Evolutionary conservation across 495 filamentous ascomycete genomes (phyloP), one percentile per base, ranked within the genome.

Genomic region (Penicillium pancosmium): DNA sequence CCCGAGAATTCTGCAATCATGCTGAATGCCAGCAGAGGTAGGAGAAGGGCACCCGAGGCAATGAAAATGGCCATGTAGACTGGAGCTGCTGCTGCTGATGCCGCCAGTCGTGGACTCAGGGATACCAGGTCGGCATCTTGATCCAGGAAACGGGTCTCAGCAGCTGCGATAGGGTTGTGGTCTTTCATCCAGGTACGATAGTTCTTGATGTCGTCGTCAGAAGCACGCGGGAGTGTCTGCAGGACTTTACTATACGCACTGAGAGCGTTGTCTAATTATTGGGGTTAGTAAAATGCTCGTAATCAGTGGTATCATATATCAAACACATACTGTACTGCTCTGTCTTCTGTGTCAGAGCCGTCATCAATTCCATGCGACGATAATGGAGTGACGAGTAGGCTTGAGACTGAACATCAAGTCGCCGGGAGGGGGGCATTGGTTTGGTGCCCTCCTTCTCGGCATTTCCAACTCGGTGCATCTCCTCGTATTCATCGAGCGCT

Each of bases 301-400:
- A n/a, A 38, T 38, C 2, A 13, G 15, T 5, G 36, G 1, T 31
- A 13, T 27, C 11, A 36, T 31, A 9, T 12, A 5, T 19, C 57
- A 11, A 15, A n/a, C 46, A 70, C 90, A 73, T 75, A 94, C 91
- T 93, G 66, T 97, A 97, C 66, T 94, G 90, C 33, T 85, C 84
- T 5, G 91, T 75, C 63, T 96, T 97, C 43, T 84, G 82, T 19
- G 83, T 87, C 56, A 94, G 82, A 57, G 84, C 79, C 4, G 84
- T 84, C 59, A 96, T 76, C 8, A 93, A 71, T 43, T 92, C 85
- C 23, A 84, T 83, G 58, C 88, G 85, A 35, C 85, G 82, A 74
- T 85, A 88, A 67, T 92, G 84, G 18, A 93, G 74, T n/a, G 90
- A 89, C 13, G 82, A 84, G 21, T 83, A 83, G 6, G 80, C 76